Conservation (phyloP, 2,329 filamentous ascomycete species). For the Colletotrichum australisinense region DNA sequence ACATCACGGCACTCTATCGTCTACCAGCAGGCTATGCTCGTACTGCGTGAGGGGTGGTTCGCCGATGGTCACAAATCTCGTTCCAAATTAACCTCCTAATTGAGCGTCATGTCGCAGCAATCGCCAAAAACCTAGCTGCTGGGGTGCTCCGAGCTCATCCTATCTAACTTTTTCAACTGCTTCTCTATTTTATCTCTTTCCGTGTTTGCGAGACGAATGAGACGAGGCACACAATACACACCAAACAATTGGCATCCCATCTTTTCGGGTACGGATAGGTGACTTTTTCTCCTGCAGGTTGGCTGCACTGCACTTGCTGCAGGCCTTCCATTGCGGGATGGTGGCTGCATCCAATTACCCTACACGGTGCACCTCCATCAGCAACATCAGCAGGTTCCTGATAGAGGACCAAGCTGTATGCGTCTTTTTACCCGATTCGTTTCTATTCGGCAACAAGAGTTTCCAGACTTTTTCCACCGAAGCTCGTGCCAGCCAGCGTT, state of each 20-base stretch:
- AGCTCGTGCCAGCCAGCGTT: neutral
- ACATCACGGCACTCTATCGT: neutral
- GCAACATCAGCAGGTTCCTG: neutral
- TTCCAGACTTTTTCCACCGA: neutral
- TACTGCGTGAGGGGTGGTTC: neutral
- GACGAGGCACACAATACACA: neutral
- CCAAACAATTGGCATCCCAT: conserved; percentile 8
- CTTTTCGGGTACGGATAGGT: neutral
- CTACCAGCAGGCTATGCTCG: neutral
- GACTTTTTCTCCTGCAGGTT: neutral
- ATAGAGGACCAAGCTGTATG: neutral
- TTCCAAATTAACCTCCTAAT: neutral
- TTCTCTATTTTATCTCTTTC: neutral
- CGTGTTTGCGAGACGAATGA: neutral
- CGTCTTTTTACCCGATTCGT: neutral
- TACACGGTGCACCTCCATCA: no score
- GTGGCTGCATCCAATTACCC: neutral
- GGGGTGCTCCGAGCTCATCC: neutral
- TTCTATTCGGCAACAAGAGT: neutral
- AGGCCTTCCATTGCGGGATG: neutral
- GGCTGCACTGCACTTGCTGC: neutral
- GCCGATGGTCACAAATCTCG: neutral
- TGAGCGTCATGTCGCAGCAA: neutral
- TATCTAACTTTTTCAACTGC: neutral
- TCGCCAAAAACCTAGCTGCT: no score